phyloP scores from a whole-genome alignment of 2,329 filamentous ascomycete species.

The Alternaria gansuensis region DNA sequence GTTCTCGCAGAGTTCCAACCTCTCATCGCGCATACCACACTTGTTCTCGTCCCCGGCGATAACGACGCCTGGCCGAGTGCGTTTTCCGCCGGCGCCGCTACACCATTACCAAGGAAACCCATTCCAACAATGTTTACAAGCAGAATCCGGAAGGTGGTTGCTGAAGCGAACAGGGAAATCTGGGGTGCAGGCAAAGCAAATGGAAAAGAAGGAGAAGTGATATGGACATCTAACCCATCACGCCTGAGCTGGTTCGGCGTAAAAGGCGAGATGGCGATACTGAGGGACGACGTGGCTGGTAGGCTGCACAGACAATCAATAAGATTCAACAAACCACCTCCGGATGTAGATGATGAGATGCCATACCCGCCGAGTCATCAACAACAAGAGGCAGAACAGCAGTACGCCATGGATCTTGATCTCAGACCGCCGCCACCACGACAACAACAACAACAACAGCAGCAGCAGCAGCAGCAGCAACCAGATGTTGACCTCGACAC shows the following conservation, averaged over 20 bases:
- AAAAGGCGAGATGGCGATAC: conserved; percentile 84
- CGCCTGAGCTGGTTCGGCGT: conserved; percentile 86
- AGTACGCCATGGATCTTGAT: conserved; percentile 60
- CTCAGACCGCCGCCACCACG: conserved; percentile 23
- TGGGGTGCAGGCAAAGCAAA: conserved; percentile 56
- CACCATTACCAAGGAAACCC: conserved; percentile 72
- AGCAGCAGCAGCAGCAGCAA: conserved; percentile 21
- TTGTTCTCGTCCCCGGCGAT: conserved; percentile 93
- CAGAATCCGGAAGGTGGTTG: conserved; percentile 81
- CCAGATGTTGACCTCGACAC: conserved; percentile 42
- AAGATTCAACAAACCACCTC: conserved; percentile 66
- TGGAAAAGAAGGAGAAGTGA: conserved; percentile 71
- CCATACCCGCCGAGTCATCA: conserved; percentile 29
- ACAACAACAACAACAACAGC: conserved; percentile 14
- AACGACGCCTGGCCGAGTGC: conserved; percentile 97
- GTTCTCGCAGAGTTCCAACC: conserved; percentile 83
- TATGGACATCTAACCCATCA: conserved; percentile 90
- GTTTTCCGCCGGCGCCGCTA: conserved; percentile 78
- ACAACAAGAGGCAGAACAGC: conserved; percentile 19
- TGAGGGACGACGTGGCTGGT: conserved; percentile 85
- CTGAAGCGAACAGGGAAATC: conserved; percentile 76
- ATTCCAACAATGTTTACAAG: conserved; percentile 92
- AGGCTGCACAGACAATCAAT: conserved; percentile 81
- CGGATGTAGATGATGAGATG: conserved; percentile 44
- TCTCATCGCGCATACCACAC: conserved; percentile 80